phyloP scores from a whole-genome alignment of 1,139 yeast genomes.

The Lodderomyces elongisporus region DNA sequence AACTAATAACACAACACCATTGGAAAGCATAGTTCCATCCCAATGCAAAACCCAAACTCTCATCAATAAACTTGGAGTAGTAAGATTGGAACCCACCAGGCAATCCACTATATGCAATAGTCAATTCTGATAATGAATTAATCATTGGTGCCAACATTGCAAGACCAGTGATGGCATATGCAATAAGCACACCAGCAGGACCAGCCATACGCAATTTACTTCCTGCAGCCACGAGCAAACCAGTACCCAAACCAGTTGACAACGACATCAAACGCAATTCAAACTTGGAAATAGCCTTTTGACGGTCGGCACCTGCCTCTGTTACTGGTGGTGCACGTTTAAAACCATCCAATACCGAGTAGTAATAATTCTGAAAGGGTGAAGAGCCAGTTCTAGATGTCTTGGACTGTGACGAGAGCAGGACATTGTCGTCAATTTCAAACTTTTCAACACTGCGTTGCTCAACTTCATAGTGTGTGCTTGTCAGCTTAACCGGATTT shows the following conservation, averaged over 20 bases:
- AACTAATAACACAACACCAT: conserved; percentile 35
- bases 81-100: conserved; percentile 38
- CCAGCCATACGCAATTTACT: conserved; percentile 30
- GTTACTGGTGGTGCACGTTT: conserved; percentile 9
- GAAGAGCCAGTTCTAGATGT: no score
- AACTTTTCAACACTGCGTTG: no score
- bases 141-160: conserved; percentile 29
- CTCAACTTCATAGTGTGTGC: no score
- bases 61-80: conserved; percentile 34
- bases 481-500: no score
- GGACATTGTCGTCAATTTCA: no score
- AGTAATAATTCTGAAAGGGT: no score
- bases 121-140: conserved; percentile 32
- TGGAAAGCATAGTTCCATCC: conserved; percentile 40
- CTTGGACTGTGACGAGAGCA: no score
- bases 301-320: conserved; percentile 3
- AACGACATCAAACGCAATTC: conserved; percentile 40
- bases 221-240: conserved; percentile 37
- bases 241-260: conserved; percentile 42
- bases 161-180: conserved; percentile 28
- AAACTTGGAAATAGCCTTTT: conserved; percentile 17
- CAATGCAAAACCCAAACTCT: conserved; percentile 37
- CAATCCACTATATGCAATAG: conserved; percentile 32
- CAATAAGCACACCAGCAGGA: conserved; percentile 33
- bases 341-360: conserved; percentile 10